Evolutionary conservation across 177 flowering plant species (phyloP).

Genomic region (Vitis hybrid): DNA sequence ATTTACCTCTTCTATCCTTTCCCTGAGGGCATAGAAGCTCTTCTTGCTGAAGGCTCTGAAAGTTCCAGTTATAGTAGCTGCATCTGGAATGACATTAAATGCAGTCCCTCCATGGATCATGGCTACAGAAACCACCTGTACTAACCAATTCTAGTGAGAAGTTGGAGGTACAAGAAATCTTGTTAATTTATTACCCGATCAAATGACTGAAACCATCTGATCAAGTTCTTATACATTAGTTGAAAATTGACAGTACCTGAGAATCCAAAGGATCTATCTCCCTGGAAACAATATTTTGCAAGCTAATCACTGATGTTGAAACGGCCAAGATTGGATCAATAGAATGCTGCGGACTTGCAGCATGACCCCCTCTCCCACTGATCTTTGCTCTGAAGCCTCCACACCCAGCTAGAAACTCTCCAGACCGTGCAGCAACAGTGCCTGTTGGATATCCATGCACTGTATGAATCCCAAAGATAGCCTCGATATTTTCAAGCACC

Average conservation of each 20-base stretch:
- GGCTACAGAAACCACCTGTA: constrained; percentile 63
- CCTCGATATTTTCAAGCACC: constrained; percentile 54
- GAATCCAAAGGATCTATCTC: constrained; percentile 66
- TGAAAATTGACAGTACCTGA: constrained; percentile 32
- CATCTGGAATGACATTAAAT: constrained; percentile 50
- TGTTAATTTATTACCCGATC: too few species aligned
- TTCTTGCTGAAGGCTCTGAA: constrained; percentile 53
- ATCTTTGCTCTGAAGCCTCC: constrained; percentile 59
- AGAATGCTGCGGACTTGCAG: constrained; percentile 49
- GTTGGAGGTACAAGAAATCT: too few species aligned
- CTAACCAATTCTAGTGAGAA: too few species aligned
- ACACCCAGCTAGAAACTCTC: constrained; percentile 62
- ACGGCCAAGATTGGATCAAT: constrained; percentile 66
- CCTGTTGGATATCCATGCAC: constrained; percentile 33
- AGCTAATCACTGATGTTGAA: constrained; percentile 45
- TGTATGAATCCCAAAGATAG: constrained; percentile 60
- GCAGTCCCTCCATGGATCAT: constrained; percentile 48
- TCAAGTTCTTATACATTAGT: too few species aligned
- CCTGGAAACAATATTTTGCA: constrained; percentile 63
- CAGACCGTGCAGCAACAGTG: constrained; percentile 40
- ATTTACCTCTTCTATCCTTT: constrained; percentile 62
- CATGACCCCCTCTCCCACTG: constrained; percentile 64
- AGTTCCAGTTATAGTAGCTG: constrained; percentile 51
- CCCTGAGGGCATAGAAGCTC: constrained; percentile 38
- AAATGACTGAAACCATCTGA: too few species aligned